Percentiles rank a stretch among this genome's conserved stretches.
phyloP scores from a whole-genome alignment of 2,329 filamentous ascomycete genomes.

The Xylaria sp. region DNA sequence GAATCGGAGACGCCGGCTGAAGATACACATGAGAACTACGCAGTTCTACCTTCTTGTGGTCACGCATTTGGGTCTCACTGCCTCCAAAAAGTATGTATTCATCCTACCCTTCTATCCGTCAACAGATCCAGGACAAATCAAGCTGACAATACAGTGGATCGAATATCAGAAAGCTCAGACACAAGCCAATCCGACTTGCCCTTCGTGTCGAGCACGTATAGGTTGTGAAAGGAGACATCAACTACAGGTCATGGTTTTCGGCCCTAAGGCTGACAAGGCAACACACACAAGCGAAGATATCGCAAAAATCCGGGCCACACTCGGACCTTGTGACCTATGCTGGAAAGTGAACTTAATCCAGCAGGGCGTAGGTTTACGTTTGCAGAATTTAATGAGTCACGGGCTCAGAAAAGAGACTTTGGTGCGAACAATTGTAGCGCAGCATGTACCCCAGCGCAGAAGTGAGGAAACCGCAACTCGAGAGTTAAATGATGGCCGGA shows the following conservation, averaged over 20 bases:
- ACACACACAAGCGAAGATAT: not conserved
- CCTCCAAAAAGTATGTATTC: not conserved
- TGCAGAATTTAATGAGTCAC: too few relatives aligned
- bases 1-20: not conserved
- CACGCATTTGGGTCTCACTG: conserved; percentile 16
- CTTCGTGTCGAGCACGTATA: not conserved
- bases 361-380: too few relatives aligned
- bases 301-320: not conserved
- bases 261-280: not conserved
- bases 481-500: too few relatives aligned
- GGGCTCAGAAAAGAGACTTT: too few relatives aligned
- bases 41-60: conserved; percentile 19
- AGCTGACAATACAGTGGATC: not conserved
- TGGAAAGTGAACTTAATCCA: not conserved
- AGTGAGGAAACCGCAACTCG: too few relatives aligned
- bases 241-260: not conserved
- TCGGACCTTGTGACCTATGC: not conserved
- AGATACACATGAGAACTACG: conserved; percentile 2
- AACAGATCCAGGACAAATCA: not conserved
- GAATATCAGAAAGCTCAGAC: not conserved
- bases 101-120: not conserved
- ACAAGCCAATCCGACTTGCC: not conserved
- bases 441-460: too few relatives aligned
- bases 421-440: too few relatives aligned
- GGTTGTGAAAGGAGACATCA: not conserved